Base-by-base conservation (phyloP, 2,329 filamentous ascomycete species). In the Ophiocordyceps polyrhachis-furcata region DNA sequence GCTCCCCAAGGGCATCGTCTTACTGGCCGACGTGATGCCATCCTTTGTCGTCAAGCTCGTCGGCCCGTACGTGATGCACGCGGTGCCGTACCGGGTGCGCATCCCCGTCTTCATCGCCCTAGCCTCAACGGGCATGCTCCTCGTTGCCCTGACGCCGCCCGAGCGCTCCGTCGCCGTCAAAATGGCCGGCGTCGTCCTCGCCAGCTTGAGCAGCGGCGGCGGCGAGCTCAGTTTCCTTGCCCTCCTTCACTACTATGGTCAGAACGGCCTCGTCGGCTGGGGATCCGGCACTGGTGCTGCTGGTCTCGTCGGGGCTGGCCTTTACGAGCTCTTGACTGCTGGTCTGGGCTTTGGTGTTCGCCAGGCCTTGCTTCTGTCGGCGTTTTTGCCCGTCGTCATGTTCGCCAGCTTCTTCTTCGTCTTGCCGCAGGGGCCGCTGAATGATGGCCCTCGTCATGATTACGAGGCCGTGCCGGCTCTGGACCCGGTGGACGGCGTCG, bases 21-120 rank as follows among this genome's bases (percentile, higher is more conserved):
- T 96, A 45, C 83, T 96, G 49, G 87, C 87, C 59, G 87, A 95
- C 60, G 86, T 96, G 45, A 69, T 93, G 20, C 91, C 91, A 2
- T 87, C 84, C 12, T 93, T 98, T 62, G 61, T 83, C 45, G 84
- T 82, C 43, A 96, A 96, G 61, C 73, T 96, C 43, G 67, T 86
- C 55, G 86, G 85, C 0, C 91, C 91, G 1, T 95, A 96, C 69
- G 89, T 93, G 54, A 94, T 96, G 56, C 86, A 95, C 58, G 69
- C 74, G 46, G 73, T 96, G 9, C 83, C 89, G 0, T 96, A 96
- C 62, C 68, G 71, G 20, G 55, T 79, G 3, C 83, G 91, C 9
- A 75, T 94, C 46, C 56, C 85, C 41, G 60, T 81, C 43, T 85
- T 94, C 58, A 83, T 83, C 49, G 67, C 67, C 2, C 66, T 93